These are phyloP conservation scores for Amoeboaphelidium protococcarum DNA, from an alignment of 371 early-diverging fungal genomes.

Conservation along the genomic window DNA sequence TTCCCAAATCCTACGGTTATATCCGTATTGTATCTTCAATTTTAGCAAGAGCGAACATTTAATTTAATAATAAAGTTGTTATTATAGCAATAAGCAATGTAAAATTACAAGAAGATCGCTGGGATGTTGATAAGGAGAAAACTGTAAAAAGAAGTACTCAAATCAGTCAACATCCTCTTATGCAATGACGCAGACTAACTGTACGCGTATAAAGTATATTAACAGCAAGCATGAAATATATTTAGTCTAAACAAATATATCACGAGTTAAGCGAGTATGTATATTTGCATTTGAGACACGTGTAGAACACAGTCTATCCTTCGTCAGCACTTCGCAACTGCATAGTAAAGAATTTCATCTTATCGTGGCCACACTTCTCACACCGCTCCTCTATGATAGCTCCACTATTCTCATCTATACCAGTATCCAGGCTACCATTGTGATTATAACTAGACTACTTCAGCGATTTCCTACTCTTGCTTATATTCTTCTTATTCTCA, in stretches of 20 bases:
- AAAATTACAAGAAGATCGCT: no score
- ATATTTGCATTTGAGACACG: slow-evolving; percentile 71
- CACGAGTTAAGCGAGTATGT: not conserved
- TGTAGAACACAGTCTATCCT: slow-evolving; percentile 98
- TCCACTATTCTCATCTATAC: no score
- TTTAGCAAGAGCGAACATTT: slow-evolving; percentile 56
- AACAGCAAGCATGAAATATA: not conserved
- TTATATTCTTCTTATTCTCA: no score
- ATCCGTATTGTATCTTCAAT: slow-evolving; percentile 60
- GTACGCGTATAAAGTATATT: not conserved
- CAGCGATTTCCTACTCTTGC: no score
- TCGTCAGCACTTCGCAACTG: slow-evolving; percentile 98
- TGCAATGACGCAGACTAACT: not conserved
- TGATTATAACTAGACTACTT: no score
- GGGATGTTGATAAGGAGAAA: not conserved
- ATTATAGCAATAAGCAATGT: no score
- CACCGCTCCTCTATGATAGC: not conserved
- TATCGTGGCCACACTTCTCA: slow-evolving; percentile 31
- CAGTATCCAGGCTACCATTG: no score
- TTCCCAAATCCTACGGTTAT: slow-evolving; percentile 42
- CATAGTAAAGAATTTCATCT: slow-evolving; percentile 95
- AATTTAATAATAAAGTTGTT: not conserved
- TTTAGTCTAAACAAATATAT: not conserved
- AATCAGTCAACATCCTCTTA: not conserved
- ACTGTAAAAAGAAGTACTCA: not conserved